phyloP scores from a whole-genome alignment of 2,329 filamentous ascomycete genomes.

The Claviceps quebecensis region DNA sequence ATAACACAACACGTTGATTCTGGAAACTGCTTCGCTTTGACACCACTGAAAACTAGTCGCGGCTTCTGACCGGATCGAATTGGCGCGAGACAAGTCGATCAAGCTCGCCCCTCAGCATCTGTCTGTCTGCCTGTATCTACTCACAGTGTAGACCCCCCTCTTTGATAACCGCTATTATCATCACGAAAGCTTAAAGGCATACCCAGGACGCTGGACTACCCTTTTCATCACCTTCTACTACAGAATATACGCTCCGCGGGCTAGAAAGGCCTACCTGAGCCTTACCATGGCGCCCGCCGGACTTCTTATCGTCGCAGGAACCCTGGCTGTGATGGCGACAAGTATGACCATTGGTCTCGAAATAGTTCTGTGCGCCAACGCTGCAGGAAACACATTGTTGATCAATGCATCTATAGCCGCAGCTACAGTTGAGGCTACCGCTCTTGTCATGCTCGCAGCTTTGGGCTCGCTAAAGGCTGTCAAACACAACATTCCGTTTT shows the following conservation, averaged over 20 bases:
- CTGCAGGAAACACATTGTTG: conserved; percentile 2
- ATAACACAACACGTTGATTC: neutral
- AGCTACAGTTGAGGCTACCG: conserved; percentile 15
- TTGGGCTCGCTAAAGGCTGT: conserved; percentile 21
- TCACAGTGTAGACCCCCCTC: too few relatives aligned
- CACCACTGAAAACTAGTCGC: neutral
- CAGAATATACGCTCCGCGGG: neutral
- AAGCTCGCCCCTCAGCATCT: neutral
- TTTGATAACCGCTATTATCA: neutral
- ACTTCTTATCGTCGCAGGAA: conserved; percentile 5
- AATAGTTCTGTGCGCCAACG: conserved; percentile 7
- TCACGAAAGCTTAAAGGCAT: neutral
- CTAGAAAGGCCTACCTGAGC: neutral
- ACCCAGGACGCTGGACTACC: neutral
- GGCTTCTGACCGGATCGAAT: neutral
- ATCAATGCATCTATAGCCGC: conserved; percentile 13
- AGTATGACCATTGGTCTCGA: conserved; percentile 9
- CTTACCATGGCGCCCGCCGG: conserved; percentile 7
- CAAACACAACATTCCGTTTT: conserved; percentile 11
- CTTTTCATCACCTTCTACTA: neutral
- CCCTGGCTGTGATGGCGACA: conserved; percentile 10
- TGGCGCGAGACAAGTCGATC: neutral
- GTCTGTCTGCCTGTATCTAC: neutral
- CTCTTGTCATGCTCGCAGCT: conserved; percentile 14
- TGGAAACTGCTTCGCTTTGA: neutral